Conservation (phyloP, 768 basidiomycete genomes). For the Phlebiopsis gigantea region DNA sequence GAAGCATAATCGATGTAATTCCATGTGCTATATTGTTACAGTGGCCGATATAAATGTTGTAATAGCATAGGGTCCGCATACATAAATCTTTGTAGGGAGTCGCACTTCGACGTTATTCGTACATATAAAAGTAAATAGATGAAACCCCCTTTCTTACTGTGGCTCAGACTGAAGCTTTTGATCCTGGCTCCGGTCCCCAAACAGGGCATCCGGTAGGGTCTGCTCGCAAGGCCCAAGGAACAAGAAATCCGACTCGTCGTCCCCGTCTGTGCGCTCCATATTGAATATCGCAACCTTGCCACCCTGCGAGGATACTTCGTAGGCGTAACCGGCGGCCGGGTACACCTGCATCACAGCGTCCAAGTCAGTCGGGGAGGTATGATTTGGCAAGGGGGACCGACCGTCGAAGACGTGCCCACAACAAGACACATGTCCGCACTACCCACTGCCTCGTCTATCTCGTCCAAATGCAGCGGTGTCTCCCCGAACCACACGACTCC, state of each 20-base stretch:
- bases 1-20: background rate
- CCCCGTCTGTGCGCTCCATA: constrained; percentile 28
- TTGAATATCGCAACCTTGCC: constrained; percentile 35
- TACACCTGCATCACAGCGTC: constrained; percentile 22
- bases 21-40: background rate
- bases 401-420: constrained; percentile 35
- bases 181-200: background rate
- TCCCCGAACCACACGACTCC: constrained; percentile 43
- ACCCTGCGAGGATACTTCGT: constrained; percentile 22
- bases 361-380: background rate
- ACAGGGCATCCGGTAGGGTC: constrained; percentile 36
- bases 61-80: background rate
- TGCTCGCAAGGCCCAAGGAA: constrained; percentile 48
- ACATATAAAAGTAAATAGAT: background rate
- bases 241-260: constrained; percentile 41
- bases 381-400: constrained; percentile 12
- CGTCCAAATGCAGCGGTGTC: constrained; percentile 21
- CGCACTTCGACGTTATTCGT: no score
- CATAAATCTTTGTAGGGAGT: no score
- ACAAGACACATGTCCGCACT: constrained; percentile 32
- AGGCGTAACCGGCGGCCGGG: constrained; percentile 28
- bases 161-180: background rate
- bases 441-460: constrained; percentile 24
- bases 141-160: no score
- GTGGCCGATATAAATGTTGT: background rate